A percentile compares a stretch with the other conserved stretches of the same genome.
phyloP scores from a whole-genome alignment of 495 filamentous ascomycete species.

The Aspergillus saccharolyticus region DNA sequence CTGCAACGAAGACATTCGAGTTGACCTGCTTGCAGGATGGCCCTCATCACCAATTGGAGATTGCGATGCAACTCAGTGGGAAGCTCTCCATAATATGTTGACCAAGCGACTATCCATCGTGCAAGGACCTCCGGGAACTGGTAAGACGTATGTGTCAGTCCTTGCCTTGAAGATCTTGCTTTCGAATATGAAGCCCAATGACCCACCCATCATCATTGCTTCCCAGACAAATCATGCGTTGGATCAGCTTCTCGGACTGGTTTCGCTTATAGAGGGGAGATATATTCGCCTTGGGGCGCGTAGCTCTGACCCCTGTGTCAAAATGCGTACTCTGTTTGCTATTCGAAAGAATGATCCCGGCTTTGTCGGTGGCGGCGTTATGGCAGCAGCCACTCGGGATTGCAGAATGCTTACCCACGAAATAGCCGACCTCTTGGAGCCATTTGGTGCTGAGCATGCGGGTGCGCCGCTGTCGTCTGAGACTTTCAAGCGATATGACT shows the following conservation, averaged over 20 bases:
- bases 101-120: constrained; percentile 71
- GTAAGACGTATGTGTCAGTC: constrained; percentile 78
- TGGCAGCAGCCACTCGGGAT: constrained; percentile 26
- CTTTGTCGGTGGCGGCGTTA: constrained; percentile 29
- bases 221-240: constrained; percentile 93
- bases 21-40: constrained; percentile 48
- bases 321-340: constrained; percentile 64
- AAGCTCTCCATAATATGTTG: constrained; percentile 64
- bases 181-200: constrained; percentile 49
- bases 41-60: constrained; percentile 41
- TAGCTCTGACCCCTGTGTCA: constrained; percentile 58
- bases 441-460: constrained; percentile 32
- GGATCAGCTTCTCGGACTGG: constrained; percentile 71
- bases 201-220: constrained; percentile 71
- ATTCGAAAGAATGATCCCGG: constrained; percentile 35
- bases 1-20: constrained; percentile 20
- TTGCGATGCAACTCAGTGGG: constrained; percentile 66
- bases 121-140: constrained; percentile 90
- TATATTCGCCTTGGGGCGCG: constrained; percentile 78
- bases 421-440: constrained; percentile 46
- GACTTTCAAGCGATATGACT: constrained; percentile 41
- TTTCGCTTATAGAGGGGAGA: constrained; percentile 58
- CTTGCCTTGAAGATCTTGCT: constrained; percentile 65
- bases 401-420: constrained; percentile 41
- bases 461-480: constrained; percentile 19